phyloP scores from a whole-genome alignment of 768 basidiomycete species.

The Dentipellis sp. region DNA sequence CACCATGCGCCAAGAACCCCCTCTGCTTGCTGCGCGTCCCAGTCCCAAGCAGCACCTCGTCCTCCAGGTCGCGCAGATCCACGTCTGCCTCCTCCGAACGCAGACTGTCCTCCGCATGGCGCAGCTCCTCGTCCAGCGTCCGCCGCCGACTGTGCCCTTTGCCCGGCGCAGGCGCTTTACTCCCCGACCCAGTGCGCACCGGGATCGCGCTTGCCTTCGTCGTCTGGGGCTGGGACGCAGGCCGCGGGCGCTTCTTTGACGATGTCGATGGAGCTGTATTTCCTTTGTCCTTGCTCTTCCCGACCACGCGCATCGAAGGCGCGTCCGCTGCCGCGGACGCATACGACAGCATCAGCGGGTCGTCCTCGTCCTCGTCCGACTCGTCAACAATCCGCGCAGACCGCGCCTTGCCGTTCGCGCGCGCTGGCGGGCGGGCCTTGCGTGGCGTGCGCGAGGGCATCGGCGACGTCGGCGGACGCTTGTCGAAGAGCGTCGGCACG shows the following conservation, averaged over 20 bases:
- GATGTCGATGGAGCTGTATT: neutral
- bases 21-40: slow-evolving; percentile 43
- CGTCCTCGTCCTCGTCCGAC: neutral
- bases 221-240: neutral
- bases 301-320: neutral
- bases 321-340: neutral
- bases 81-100: slow-evolving; percentile 21
- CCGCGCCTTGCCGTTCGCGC: slow-evolving; percentile 15
- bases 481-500: slow-evolving; percentile 36
- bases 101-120: slow-evolving; percentile 27
- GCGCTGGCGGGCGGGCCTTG: slow-evolving; percentile 48
- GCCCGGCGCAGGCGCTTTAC: slow-evolving; percentile 9
- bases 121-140: slow-evolving; percentile 64
- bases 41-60: slow-evolving; percentile 40
- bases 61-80: slow-evolving; percentile 30
- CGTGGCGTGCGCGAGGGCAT: slow-evolving; percentile 44
- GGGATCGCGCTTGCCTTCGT: slow-evolving; percentile 1
- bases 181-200: neutral
- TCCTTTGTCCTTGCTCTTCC: neutral
- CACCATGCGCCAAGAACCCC: slow-evolving; percentile 69
- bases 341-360: neutral
- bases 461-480: slow-evolving; percentile 57
- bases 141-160: slow-evolving; percentile 26
- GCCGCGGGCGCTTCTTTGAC: neutral
- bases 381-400: neutral